These are phyloP conservation scores for Calonectria hongkongensis DNA, from an alignment of 2,329 filamentous ascomycete species.

Conservation along the genomic window DNA sequence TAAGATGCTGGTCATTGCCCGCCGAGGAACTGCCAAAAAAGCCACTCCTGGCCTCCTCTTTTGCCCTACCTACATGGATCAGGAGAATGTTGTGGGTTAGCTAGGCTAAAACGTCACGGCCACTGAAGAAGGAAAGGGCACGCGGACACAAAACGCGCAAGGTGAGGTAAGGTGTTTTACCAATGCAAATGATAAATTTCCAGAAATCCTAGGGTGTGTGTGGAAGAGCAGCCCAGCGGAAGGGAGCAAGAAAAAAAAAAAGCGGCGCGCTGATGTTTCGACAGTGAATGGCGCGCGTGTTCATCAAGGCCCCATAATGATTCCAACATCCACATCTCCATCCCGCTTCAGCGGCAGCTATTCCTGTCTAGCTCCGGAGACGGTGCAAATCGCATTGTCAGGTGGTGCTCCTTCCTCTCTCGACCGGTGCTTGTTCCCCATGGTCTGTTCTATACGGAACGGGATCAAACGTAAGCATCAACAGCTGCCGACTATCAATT, in stretches of 20 bases:
- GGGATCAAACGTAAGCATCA: background rate
- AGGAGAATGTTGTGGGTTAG: background rate
- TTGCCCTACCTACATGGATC: background rate
- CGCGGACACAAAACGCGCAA: constrained; percentile 13
- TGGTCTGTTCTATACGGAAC: background rate
- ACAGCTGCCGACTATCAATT: background rate
- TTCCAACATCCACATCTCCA: constrained; percentile 36
- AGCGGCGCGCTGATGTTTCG: constrained; percentile 12
- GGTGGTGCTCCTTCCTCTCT: background rate
- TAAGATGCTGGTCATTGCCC: background rate
- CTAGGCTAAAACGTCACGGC: constrained; percentile 7
- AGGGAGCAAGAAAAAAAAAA: background rate
- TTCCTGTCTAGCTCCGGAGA: constrained; percentile 32
- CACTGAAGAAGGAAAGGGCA: constrained; percentile 13
- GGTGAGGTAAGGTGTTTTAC: constrained; percentile 30
- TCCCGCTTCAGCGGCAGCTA: constrained; percentile 44
- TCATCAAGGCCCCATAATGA: constrained; percentile 32
- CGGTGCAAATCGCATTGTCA: constrained; percentile 14
- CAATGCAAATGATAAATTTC: constrained; percentile 31
- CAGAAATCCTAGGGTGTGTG: constrained; percentile 1
- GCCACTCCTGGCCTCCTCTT: too few relatives aligned
- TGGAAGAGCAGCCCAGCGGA: constrained; percentile 12
- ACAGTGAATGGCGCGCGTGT: constrained; percentile 38
- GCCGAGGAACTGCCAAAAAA: background rate
- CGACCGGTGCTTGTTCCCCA: background rate